Evolutionary conservation across 768 basidiomycete genomes (phyloP).

Genomic region (Nidularia sp.): DNA sequence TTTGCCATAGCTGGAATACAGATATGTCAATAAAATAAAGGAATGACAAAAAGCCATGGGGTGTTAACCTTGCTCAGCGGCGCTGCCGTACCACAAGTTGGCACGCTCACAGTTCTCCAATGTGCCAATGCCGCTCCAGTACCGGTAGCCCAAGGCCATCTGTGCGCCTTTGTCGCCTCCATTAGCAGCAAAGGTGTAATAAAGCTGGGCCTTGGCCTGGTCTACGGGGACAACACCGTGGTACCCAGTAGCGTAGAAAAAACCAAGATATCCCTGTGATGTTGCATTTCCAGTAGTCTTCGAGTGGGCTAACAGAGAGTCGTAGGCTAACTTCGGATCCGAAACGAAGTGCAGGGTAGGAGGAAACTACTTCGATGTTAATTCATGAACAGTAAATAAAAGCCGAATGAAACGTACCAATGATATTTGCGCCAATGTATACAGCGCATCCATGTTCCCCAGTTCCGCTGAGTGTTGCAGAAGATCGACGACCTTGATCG

Average conservation of each 20-base stretch:
- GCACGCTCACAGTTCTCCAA: slow-evolving; percentile 82
- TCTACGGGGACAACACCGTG: slow-evolving; percentile 56
- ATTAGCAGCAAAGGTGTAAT: slow-evolving; percentile 92
- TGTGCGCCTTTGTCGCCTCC: slow-evolving; percentile 84
- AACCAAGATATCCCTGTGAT: slow-evolving; percentile 81
- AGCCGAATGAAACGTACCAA: slow-evolving; percentile 41
- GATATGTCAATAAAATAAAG: slow-evolving; percentile 2
- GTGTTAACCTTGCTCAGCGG: slow-evolving; percentile 74
- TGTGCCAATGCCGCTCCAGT: slow-evolving; percentile 95
- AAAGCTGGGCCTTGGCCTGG: slow-evolving; percentile 81
- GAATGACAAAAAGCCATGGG: neutral
- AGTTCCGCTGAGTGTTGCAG: slow-evolving; percentile 78
- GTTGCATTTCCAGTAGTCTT: slow-evolving; percentile 75
- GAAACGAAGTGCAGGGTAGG: slow-evolving; percentile 62
- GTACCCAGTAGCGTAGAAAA: slow-evolving; percentile 89
- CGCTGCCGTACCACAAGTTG: slow-evolving; percentile 84
- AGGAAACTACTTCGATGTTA: slow-evolving; percentile 48
- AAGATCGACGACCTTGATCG: slow-evolving; percentile 78
- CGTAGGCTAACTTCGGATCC: slow-evolving; percentile 59
- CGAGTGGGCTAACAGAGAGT: slow-evolving; percentile 63
- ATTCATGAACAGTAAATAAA: too few relatives aligned
- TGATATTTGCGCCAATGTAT: slow-evolving; percentile 60
- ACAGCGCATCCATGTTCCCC: slow-evolving; percentile 73
- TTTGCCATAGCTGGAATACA: slow-evolving; percentile 62
- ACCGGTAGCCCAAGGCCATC: slow-evolving; percentile 90